A percentile compares a stretch with the other conserved stretches of the same genome.
phyloP scores from a whole-genome alignment of 2,329 filamentous ascomycete species.

The Pyrenochaeta sp. region DNA sequence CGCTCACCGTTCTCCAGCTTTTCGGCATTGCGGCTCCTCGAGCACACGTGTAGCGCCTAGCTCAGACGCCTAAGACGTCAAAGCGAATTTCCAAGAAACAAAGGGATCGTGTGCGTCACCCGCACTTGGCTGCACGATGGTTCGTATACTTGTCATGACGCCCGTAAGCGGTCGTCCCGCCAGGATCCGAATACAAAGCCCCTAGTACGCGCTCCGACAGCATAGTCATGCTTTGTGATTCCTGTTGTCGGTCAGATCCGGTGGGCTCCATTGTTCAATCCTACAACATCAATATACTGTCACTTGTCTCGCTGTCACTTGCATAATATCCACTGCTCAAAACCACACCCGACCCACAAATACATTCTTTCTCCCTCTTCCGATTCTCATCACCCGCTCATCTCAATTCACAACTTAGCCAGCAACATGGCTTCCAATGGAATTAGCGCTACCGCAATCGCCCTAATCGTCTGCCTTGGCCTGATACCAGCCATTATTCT shows the following conservation, averaged over 20 bases:
- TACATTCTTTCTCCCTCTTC: too few species aligned
- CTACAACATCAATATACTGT: constrained; percentile 3
- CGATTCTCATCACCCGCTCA: constrained; percentile 26
- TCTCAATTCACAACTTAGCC: constrained; percentile 22
- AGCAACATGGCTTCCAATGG: constrained; percentile 10
- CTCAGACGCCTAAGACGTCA: constrained; percentile 16
- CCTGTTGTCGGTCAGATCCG: constrained; percentile 4
- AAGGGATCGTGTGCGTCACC: constrained; percentile 19
- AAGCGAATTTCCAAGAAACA: constrained; percentile 18
- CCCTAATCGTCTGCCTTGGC: constrained; percentile 32
- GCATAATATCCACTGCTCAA: neutral
- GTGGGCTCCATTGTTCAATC: constrained; percentile 1
- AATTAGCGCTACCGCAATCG: constrained; percentile 28
- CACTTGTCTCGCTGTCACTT: constrained; percentile 6
- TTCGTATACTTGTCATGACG: constrained; percentile 17
- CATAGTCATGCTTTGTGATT: constrained; percentile 18
- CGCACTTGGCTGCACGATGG: neutral
- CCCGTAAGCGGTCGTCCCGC: constrained; percentile 17
- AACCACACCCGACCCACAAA: too few species aligned
- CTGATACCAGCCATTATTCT: constrained; percentile 33
- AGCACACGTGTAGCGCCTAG: constrained; percentile 21
- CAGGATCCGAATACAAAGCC: constrained; percentile 29
- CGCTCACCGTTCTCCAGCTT: constrained; percentile 35
- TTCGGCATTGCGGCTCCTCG: constrained; percentile 32
- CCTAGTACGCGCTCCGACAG: constrained; percentile 23